Base-by-base conservation (phyloP, 495 filamentous ascomycete genomes). In the Pyrenula aspistea region DNA sequence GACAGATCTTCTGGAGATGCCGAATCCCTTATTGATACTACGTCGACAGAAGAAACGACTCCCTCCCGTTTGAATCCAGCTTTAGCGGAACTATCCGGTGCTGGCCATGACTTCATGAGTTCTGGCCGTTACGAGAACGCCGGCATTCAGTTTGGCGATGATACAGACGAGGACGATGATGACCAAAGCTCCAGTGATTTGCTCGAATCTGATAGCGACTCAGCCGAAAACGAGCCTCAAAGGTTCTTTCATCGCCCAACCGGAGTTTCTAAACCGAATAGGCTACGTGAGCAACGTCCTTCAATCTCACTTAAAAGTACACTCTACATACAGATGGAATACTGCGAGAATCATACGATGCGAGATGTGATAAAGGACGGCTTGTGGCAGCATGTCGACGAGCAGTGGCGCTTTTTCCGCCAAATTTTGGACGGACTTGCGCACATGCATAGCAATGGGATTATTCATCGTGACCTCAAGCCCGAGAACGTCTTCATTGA, bases 401-500 rank as follows among this genome's bases (percentile, higher is more conserved):
- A 95, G 57, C 74, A 83, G 10, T 98, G 94, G 94, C 84, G 90
- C 31, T 71, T 96, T 8, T 91, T 96, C 60, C 82, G 93, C 11
- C 94, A 97, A 66, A 85, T 96, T 12, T 75, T 96, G 2, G 91
- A 97, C 70, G 93, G 93, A 0, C 68, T 98, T 15, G 85, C 79
- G 42, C 91, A 98, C 68, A 90, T 98, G 51, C 93, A 98, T 65
- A 77, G 84, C 31, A 76, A 93, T 55, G 90, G 89, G 50, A 95
- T 98, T 61, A 92, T 98, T 21, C 93, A 98, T 64, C 85, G 93
- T 0, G 93, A 98, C 67, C 77, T 98, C n/a, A 97, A 97, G 64
- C 93, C 93, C 0, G 94, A 98, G 63, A 98, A 98, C 60, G 83
- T 98, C 52, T 98, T 98, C 70, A 93, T 97, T 61, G 94, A 97